phyloP scores from a whole-genome alignment of 148 eudicot species.

The Amaranthus hypochondriacus region DNA sequence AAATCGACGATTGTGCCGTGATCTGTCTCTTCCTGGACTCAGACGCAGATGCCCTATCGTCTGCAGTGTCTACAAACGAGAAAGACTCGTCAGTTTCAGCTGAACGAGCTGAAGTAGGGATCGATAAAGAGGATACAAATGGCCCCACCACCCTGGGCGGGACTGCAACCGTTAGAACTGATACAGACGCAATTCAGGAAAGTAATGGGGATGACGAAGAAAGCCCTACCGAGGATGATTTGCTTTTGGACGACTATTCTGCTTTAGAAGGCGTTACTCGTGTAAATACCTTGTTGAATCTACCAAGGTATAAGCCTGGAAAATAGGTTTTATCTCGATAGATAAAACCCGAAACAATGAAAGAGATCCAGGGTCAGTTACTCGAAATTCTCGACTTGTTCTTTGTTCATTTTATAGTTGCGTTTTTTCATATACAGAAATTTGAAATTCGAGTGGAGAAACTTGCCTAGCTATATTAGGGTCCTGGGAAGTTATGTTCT shows the following conservation, averaged over 20 bases:
- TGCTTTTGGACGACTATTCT: conserved; percentile 51
- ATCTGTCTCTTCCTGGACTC: conserved; percentile 78
- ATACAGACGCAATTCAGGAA: conserved; percentile 22
- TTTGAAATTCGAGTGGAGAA: conserved; percentile 31
- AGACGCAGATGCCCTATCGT: conserved; percentile 24
- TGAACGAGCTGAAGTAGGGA: conserved; percentile 2
- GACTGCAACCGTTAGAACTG: conserved; percentile 31
- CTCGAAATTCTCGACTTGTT: not conserved
- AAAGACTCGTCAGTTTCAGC: conserved; percentile 26
- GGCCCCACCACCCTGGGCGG: conserved; percentile 26
- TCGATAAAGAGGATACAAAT: conserved; percentile 23
- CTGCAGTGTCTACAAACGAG: conserved; percentile 32
- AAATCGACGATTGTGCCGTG: conserved; percentile 90
- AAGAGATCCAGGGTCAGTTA: conserved; percentile 10
- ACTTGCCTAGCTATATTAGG: conserved; percentile 55
- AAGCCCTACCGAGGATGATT: conserved; percentile 23
- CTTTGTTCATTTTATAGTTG: not conserved
- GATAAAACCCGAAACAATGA: conserved; percentile 24
- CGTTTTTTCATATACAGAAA: conserved; percentile 19
- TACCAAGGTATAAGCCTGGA: conserved; percentile 58
- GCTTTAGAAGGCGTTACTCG: conserved; percentile 85
- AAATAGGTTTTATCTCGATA: conserved; percentile 27
- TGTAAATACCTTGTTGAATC: conserved; percentile 60
- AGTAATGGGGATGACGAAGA: conserved; percentile 26
- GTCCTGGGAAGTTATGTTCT: conserved; percentile 47